Base-by-base conservation (phyloP, 169 alveolate genomes). In the Plasmodium adleri region DNA sequence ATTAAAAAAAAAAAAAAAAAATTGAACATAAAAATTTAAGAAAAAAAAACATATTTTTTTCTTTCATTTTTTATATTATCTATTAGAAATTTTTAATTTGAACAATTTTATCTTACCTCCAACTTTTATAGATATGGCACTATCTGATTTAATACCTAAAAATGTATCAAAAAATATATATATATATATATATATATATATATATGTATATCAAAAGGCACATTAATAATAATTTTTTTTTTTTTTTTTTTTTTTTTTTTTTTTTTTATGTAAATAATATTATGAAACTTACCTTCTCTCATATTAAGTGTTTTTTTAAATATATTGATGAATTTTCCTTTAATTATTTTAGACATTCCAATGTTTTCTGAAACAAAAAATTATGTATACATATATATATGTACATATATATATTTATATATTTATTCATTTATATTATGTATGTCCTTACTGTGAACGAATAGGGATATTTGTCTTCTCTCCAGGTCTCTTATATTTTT, bases 121-220 rank as follows among this genome's bases (percentile, higher is more conserved):
- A 64, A 76, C 88, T 76, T 76, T 76, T 26, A 76, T n/a, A 20
- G 68, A 63, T 63, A 76, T 56, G 66, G 75, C 68, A 56, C 88
- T 76, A 47, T 76, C 88, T 56, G 88, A 24, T 49, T 50, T 62
- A 10, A 76, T 24, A 12, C 88, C 88, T 76, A 59, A 13, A 24
- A 5, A 28, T 28, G 43, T 3, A 1, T 3, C 43, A 6, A 54
- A 43, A 24, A 26, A 20, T 24, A 58, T 50, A 71, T n/a, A 54
- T 43, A 20, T 52, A 68, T 9, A 68, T 17, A 12, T 4, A 24
- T 59, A 59, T 20, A 59, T 20, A 59, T 6, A 59, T 59, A 59
- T 59, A 15, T 59, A 20, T 26, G 26, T 59, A 20, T 59, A 59
- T 20, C 3, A 26, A 59, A 15, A 8, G 15, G 28, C 52, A 17